Evolutionary conservation across 2,329 filamentous ascomycete genomes (phyloP).

Genomic region (Neoscytalidium dimidiatum): DNA sequence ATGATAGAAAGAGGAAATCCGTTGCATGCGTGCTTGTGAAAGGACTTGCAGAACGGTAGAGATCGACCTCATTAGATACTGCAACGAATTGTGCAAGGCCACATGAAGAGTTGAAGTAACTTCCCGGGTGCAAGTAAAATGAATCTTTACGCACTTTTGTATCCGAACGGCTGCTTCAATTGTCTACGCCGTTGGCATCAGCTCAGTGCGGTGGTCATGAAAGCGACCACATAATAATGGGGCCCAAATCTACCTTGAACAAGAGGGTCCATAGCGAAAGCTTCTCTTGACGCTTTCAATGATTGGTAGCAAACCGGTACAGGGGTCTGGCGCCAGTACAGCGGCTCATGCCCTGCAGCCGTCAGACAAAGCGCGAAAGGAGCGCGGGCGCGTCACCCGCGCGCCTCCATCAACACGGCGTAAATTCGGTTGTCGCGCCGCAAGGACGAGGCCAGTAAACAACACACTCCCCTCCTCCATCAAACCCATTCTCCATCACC

Average conservation of each 20-base stretch:
- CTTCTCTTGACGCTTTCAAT: not conserved
- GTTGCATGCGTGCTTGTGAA: not conserved
- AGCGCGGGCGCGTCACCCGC: conserved; percentile 12
- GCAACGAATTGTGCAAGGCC: too few species aligned
- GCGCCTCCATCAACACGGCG: conserved; percentile 10
- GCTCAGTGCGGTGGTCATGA: too few species aligned
- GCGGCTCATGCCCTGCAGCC: not conserved
- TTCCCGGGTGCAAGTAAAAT: too few species aligned
- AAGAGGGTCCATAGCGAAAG: not conserved
- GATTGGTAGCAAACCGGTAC: not conserved
- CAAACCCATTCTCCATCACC: not conserved
- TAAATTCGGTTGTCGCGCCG: conserved; percentile 16
- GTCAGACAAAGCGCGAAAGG: conserved; percentile 1
- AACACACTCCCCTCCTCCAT: conserved; percentile 1
- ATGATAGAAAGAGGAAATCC: not conserved
- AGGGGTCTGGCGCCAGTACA: not conserved
- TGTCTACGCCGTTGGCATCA: too few species aligned
- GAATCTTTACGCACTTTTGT: too few species aligned
- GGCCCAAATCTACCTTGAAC: not conserved
- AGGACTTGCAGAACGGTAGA: too few species aligned
- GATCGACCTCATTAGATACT: too few species aligned
- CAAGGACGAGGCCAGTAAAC: not conserved
- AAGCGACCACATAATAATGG: too few species aligned
- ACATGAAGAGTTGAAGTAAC: too few species aligned
- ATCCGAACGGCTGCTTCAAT: too few species aligned